Evolutionary conservation across 192 early-diverging fungal genomes (phyloP).

Genomic region (Coemansia sp.): DNA sequence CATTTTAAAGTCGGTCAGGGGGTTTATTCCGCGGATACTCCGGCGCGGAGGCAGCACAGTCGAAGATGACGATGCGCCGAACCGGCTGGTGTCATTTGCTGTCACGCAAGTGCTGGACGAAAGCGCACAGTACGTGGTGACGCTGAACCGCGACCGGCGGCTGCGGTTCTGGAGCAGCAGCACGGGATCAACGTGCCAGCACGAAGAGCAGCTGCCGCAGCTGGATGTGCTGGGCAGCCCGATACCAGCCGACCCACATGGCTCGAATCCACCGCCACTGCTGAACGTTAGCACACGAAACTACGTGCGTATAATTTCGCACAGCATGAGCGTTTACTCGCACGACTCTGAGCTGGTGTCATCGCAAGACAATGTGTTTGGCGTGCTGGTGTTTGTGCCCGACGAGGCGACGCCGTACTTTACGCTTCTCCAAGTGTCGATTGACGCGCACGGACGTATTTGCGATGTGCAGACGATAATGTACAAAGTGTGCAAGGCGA

Average conservation of each 20-base stretch:
- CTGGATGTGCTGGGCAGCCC: slow-evolving; percentile 33
- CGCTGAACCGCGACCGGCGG: slow-evolving; percentile 48
- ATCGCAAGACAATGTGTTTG: slow-evolving; percentile 21
- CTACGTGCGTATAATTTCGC: slow-evolving; percentile 31
- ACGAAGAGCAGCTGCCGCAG: slow-evolving; percentile 43
- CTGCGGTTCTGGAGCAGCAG: slow-evolving; percentile 50
- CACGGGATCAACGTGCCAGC: slow-evolving; percentile 27
- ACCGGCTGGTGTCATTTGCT: slow-evolving; percentile 24
- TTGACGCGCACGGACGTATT: slow-evolving; percentile 25
- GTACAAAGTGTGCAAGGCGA: slow-evolving; percentile 47
- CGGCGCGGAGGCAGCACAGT: slow-evolving; percentile 20
- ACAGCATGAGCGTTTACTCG: slow-evolving; percentile 20
- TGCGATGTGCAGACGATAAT: slow-evolving; percentile 35
- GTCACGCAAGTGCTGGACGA: slow-evolving; percentile 34
- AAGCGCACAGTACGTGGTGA: slow-evolving; percentile 37
- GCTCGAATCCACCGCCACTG: slow-evolving; percentile 5
- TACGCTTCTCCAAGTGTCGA: slow-evolving; percentile 29
- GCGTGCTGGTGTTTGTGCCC: slow-evolving; percentile 52
- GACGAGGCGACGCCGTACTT: slow-evolving; percentile 56
- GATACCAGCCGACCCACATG: slow-evolving; percentile 35
- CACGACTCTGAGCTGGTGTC: slow-evolving; percentile 24
- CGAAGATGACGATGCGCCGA: slow-evolving; percentile 7
- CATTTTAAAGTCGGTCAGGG: slow-evolving; percentile 34
- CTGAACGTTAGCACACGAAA: slow-evolving; percentile 22
- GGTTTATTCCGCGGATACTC: slow-evolving; percentile 44